Conservation (phyloP, 208 protist genomes). For the Trypanosoma avium region DNA sequence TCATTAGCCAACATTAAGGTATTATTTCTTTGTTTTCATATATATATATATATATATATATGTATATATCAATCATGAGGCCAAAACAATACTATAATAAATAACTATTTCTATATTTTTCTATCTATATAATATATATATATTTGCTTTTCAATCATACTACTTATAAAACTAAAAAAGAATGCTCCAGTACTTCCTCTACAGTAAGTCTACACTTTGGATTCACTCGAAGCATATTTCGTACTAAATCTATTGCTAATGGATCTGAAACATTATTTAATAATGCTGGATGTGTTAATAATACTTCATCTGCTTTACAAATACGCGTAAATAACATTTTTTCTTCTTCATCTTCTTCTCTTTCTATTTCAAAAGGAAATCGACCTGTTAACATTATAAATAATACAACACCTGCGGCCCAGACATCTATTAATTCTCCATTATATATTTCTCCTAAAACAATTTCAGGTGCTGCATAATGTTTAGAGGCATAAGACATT, state of each 20-base stretch:
- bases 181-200: constrained; percentile 61
- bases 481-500: constrained; percentile 81
- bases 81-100: not conserved
- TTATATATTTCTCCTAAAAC: constrained; percentile 84
- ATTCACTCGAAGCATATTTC: constrained; percentile 58
- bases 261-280: constrained; percentile 46
- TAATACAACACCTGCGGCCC: constrained; percentile 93
- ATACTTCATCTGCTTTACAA: constrained; percentile 46
- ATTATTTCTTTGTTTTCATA: too few relatives aligned
- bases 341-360: constrained; percentile 2
- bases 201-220: constrained; percentile 49
- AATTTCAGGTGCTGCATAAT: constrained; percentile 94
- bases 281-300: constrained; percentile 51
- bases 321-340: constrained; percentile 36
- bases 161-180: constrained; percentile 37
- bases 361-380: constrained; percentile 83
- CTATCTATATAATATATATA: too few relatives aligned
- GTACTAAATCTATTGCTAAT: constrained; percentile 54
- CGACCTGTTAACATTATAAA: constrained; percentile 91
- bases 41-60: constrained; percentile 9
- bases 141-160: too few relatives aligned
- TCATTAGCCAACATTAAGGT: too few relatives aligned
- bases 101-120: too few relatives aligned
- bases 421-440: constrained; percentile 94
- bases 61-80: not conserved